A percentile compares a stretch with the other conserved stretches of the same genome.
Evolutionary conservation across 2,329 filamentous ascomycete genomes (phyloP).

Genomic region (Fusarium aywerte): DNA sequence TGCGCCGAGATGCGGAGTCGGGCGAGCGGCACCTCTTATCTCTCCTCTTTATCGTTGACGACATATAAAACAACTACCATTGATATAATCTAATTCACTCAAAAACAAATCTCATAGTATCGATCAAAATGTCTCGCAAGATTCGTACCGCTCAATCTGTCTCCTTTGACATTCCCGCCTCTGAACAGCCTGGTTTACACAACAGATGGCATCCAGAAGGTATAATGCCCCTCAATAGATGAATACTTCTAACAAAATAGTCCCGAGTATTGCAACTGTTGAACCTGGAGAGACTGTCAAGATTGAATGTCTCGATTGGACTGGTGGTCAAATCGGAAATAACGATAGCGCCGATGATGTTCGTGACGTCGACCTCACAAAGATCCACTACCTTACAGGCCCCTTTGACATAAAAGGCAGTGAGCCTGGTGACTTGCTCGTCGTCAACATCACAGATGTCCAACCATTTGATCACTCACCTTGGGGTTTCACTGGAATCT

Average conservation of each 20-base stretch:
- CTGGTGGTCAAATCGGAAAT: conserved; percentile 85
- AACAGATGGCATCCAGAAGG: conserved; percentile 95
- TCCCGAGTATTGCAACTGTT: conserved; percentile 78
- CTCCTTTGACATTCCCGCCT: conserved; percentile 43
- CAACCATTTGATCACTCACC: conserved; percentile 87
- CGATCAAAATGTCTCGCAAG: conserved; percentile 36
- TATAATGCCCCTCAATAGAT: conserved; percentile 52
- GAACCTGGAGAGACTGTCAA: conserved; percentile 89
- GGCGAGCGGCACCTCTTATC: not conserved
- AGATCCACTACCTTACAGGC: conserved; percentile 87
- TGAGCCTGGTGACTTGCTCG: conserved; percentile 83
- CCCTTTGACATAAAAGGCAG: conserved; percentile 89
- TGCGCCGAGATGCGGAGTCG: conserved; percentile 24
- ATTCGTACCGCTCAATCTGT: conserved; percentile 43
- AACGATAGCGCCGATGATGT: conserved; percentile 92
- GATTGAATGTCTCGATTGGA: conserved; percentile 92
- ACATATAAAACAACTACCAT: not conserved
- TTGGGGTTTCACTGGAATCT: conserved; percentile 91
- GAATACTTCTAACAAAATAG: conserved; percentile 56
- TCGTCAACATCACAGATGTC: conserved; percentile 93
- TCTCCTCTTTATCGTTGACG: not conserved
- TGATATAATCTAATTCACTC: not conserved
- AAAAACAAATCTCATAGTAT: too few relatives aligned
- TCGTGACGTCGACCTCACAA: conserved; percentile 83
- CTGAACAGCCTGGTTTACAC: conserved; percentile 46